A percentile compares a stretch with the other conserved stretches of the same genome.
Conservation (phyloP, 2,329 filamentous ascomycete species). For the Paraphaeosphaeria sporulosa region DNA sequence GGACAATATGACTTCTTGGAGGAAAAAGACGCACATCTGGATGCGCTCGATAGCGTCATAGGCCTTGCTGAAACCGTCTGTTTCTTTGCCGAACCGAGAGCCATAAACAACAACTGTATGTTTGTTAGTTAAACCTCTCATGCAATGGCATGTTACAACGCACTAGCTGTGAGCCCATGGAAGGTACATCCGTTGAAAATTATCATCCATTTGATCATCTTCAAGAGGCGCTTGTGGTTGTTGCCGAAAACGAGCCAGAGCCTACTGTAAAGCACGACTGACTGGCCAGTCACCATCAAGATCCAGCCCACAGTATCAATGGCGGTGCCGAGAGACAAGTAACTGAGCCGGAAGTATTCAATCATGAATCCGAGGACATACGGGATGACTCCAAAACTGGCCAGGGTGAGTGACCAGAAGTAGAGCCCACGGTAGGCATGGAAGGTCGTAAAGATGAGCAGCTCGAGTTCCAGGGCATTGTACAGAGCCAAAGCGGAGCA, state of each 20-base stretch:
- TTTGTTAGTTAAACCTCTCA: conserved; percentile 7
- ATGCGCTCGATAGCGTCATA: conserved; percentile 50
- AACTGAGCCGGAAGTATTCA: conserved; percentile 37
- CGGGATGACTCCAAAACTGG: conserved; percentile 53
- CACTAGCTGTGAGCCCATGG: conserved; percentile 55
- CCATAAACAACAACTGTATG: conserved; percentile 59
- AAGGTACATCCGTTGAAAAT: conserved; percentile 59
- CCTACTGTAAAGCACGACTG: conserved; percentile 67
- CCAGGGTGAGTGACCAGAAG: conserved; percentile 55
- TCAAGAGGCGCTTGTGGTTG: conserved; percentile 52
- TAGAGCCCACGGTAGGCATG: conserved; percentile 54
- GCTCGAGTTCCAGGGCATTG: conserved; percentile 50
- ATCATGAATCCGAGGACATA: conserved; percentile 56
- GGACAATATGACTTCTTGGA: conserved; percentile 42
- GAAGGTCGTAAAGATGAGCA: conserved; percentile 56
- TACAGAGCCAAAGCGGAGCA: conserved; percentile 37
- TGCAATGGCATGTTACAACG: background rate
- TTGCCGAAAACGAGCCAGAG: conserved; percentile 65
- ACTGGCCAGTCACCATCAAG: conserved; percentile 67
- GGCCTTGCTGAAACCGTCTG: conserved; percentile 32
- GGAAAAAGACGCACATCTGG: conserved; percentile 50
- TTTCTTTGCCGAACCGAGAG: conserved; percentile 57
- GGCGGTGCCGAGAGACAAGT: conserved; percentile 44
- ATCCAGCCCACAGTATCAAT: conserved; percentile 61
- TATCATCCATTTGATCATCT: conserved; percentile 62